Percentiles rank a stretch among this genome's conserved stretches.
These are phyloP conservation scores for Dorcoceras hygrometricum DNA, from an alignment of 257 asterid genomes.

Conservation along the genomic window DNA sequence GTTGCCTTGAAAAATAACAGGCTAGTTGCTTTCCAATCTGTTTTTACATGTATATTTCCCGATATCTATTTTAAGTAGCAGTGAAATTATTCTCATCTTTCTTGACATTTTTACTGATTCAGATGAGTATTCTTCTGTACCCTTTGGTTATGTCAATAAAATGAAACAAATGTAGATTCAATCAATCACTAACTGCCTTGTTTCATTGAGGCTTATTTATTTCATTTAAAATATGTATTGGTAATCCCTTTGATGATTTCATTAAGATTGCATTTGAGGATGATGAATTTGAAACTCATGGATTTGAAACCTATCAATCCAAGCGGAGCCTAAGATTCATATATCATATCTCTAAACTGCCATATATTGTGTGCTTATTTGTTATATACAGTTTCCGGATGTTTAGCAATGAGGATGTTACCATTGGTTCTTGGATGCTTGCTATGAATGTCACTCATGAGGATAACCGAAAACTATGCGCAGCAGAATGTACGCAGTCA, in stretches of 20 bases:
- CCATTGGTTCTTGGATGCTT: conserved; percentile 99
- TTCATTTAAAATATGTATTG: not conserved
- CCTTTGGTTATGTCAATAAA: not conserved
- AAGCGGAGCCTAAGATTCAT: too few species aligned
- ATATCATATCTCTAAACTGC: not conserved
- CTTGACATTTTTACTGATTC: not conserved
- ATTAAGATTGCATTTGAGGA: not conserved
- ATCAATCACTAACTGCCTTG: not conserved
- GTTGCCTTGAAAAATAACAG: conserved; percentile 88
- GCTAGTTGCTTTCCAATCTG: conserved; percentile 41
- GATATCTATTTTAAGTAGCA: not conserved
- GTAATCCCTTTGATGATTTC: not conserved
- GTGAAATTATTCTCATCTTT: not conserved
- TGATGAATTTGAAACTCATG: too few species aligned
- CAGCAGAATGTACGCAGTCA: conserved; percentile 58
- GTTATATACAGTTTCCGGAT: conserved; percentile 72
- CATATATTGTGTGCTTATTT: not conserved
- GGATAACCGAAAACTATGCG: conserved; percentile 63
- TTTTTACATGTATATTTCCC: not conserved
- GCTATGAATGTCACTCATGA: conserved; percentile 97
- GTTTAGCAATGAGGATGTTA: conserved; percentile 98
- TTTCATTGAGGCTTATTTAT: not conserved
- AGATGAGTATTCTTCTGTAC: not conserved
- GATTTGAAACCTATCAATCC: too few species aligned
- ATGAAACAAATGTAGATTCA: not conserved